A percentile compares a stretch with the other conserved stretches of the same genome.
Conservation (phyloP, 306 rosid genomes). For the Prinsepia uniflora region DNA sequence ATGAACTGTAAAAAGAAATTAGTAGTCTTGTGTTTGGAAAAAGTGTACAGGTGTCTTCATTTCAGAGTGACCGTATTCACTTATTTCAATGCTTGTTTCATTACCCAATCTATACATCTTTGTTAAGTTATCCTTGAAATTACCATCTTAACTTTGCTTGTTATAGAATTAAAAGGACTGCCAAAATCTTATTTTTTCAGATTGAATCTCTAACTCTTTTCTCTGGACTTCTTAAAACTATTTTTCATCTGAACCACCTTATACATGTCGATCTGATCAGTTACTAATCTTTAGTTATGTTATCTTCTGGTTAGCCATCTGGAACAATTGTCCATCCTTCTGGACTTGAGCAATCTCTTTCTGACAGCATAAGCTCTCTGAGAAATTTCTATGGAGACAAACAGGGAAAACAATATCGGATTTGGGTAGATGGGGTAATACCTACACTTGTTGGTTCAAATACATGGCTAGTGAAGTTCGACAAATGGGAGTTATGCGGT, state of each 20-base stretch:
- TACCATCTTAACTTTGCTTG: not conserved
- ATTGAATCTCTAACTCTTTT: not conserved
- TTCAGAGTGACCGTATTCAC: not conserved
- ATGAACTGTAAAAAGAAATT: not conserved
- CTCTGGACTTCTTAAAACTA: not conserved
- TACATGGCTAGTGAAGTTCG: constrained; percentile 68
- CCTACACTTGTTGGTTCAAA: constrained; percentile 47
- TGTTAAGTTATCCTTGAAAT: not conserved
- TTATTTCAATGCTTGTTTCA: not conserved
- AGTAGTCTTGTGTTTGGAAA: not conserved
- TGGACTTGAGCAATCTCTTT: constrained; percentile 46
- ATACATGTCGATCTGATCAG: not conserved
- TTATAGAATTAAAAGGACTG: not conserved
- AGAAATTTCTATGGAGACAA: constrained; percentile 57
- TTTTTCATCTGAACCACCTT: not conserved
- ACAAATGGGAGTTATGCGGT: constrained; percentile 77
- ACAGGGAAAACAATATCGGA: constrained; percentile 62
- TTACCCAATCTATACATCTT: not conserved
- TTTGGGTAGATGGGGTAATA: constrained; percentile 62
- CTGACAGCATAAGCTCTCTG: constrained; percentile 34
- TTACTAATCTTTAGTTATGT: constrained; percentile 9
- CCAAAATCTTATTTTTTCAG: constrained; percentile 1
- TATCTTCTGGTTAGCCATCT: constrained; percentile 46
- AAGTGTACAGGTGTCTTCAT: not conserved
- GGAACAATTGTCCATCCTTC: constrained; percentile 61